Evolutionary conservation across 257 asterid species (phyloP), one percentile per base, ranked within the genome.

Genomic region (Petunia axillaris): DNA sequence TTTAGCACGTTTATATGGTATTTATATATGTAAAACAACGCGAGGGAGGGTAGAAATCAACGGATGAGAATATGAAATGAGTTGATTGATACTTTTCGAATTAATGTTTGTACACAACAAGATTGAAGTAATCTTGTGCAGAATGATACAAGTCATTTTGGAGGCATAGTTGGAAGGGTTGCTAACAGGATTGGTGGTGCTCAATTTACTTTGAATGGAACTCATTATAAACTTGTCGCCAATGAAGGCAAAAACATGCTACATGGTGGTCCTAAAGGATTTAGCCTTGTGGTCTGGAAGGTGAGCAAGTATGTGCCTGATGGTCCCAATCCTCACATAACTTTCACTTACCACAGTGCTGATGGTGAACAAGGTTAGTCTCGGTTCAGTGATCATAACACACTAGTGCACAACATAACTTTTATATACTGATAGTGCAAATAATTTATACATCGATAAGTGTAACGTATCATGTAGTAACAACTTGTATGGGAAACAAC

Each of bases 301-400:
- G 76, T 74, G n/a, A 74, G 55, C 4, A 44, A 60, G 16, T 46
- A 81, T 36, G 75, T 58, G 57, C 59, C 59, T 37, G 58, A 40
- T 50, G 75, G 82, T 46, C 53, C 63, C 3, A 15, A 43, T 9
- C 78, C 82, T 75, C 11, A 11, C 76, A 39, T 81, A 2, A 81
- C 84, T 64, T 66, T 81, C 25, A 74, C 77, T 36, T 64, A 62
- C 39, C 66, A 74, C 50, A 75, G 77, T 54, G 57, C 58, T 0
- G 84, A 81, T 75, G 81, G 84, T 2, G 84, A 81, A 38, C 76
- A 75, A 78, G 81, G 81, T 78, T 53, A 78, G 11, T 73, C 35
- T 35, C 50, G 36, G 13, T 48, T 25, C 25, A 25, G 25, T 25
- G 25, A 25, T 25, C 25, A 25, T 25, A 25, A 25, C 25, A 25